Percentiles rank a stretch among this genome's conserved stretches.
These are phyloP conservation scores for Tylopilus felleus DNA, from an alignment of 768 basidiomycete genomes.

Conservation along the genomic window DNA sequence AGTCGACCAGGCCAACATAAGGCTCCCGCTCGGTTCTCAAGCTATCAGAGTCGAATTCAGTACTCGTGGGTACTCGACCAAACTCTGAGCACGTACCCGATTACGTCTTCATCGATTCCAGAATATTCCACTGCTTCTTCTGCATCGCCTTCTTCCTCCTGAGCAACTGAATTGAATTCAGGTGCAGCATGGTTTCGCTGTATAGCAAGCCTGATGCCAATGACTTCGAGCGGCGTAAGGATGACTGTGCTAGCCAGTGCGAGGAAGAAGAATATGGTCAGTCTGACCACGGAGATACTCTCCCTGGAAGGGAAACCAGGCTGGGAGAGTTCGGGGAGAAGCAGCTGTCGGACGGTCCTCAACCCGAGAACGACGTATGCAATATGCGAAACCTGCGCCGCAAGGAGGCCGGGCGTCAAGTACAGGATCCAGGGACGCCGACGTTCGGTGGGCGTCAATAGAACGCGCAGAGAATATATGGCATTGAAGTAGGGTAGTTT, in stretches of 20 bases:
- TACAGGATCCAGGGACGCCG: conserved; percentile 78
- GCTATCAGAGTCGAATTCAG: conserved; percentile 34
- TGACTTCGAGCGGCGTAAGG: conserved; percentile 77
- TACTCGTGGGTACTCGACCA: neutral
- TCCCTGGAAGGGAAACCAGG: conserved; percentile 30
- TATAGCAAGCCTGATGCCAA: conserved; percentile 72
- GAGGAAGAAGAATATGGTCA: conserved; percentile 55
- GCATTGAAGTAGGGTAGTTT: conserved; percentile 62
- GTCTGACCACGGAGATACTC: conserved; percentile 47
- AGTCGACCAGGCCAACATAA: conserved; percentile 71
- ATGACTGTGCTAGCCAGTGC: conserved; percentile 53
- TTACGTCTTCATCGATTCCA: conserved; percentile 77
- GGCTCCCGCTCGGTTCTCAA: conserved; percentile 77
- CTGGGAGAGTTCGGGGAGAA: conserved; percentile 52
- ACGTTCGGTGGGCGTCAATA: conserved; percentile 80
- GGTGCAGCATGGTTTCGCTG: conserved; percentile 79
- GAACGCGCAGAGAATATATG: conserved; percentile 56
- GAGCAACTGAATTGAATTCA: conserved; percentile 70
- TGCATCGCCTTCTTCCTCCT: conserved; percentile 66
- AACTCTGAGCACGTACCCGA: conserved; percentile 51
- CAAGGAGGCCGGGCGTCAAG: conserved; percentile 65
- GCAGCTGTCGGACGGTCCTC: conserved; percentile 44
- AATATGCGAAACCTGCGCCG: conserved; percentile 42
- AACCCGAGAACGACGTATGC: conserved; percentile 44
- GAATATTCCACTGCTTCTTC: conserved; percentile 61